Conservation (phyloP, 371 early-diverging fungal genomes). For the Syncephalastrum racemosum region DNA sequence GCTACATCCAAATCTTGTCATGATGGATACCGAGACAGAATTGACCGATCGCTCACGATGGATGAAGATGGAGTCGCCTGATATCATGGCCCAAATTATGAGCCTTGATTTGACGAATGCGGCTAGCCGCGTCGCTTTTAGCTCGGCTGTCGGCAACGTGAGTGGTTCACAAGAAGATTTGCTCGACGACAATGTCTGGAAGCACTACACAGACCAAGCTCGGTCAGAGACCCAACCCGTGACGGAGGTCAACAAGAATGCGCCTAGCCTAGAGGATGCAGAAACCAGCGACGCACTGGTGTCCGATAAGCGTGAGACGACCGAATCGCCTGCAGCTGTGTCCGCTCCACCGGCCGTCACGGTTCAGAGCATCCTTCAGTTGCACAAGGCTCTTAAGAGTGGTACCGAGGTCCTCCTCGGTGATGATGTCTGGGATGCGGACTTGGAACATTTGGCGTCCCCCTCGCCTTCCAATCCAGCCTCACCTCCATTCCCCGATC, state of each 20-base stretch:
- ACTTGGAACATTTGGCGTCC: slow-evolving; percentile 21
- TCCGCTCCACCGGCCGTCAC: slow-evolving; percentile 23
- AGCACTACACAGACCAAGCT: no score
- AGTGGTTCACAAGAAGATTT: slow-evolving; percentile 21
- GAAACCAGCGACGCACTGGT: no score
- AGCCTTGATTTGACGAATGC: slow-evolving; percentile 61
- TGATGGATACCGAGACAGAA: slow-evolving; percentile 52
- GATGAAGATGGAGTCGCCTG: slow-evolving; percentile 69
- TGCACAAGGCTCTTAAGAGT: slow-evolving; percentile 52
- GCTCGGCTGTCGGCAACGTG: slow-evolving; percentile 15
- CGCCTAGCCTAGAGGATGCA: no score
- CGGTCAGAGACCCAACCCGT: no score
- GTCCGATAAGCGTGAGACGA: no score
- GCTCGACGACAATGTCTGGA: slow-evolving; percentile 34
- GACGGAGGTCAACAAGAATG: no score
- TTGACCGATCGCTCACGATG: slow-evolving; percentile 55
- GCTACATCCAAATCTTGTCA: slow-evolving; percentile 60
- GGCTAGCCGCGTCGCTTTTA: slow-evolving; percentile 51
- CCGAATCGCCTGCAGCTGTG: background rate
- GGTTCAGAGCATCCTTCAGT: slow-evolving; percentile 38
- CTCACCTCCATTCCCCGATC: slow-evolving; percentile 9
- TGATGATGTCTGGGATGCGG: slow-evolving; percentile 53
- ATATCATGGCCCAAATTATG: slow-evolving; percentile 67
- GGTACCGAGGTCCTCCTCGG: slow-evolving; percentile 53
- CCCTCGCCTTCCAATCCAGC: slow-evolving; percentile 12